Evolutionary conservation across 2,329 filamentous ascomycete genomes (phyloP).

Genomic region (Colletotrichum graminicola): DNA sequence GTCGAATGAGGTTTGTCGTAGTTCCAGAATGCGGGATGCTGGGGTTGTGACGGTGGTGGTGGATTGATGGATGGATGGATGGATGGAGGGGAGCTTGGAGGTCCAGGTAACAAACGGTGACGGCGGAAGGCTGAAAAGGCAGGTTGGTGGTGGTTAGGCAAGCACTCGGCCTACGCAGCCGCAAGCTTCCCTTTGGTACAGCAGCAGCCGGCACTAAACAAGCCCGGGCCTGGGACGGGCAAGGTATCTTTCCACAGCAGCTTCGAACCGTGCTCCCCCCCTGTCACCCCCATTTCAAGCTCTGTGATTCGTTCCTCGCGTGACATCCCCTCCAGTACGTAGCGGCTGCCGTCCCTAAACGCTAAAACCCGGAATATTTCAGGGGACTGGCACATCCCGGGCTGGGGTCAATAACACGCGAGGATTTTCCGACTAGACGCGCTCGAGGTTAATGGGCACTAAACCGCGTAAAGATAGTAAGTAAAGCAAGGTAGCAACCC

Average conservation of each 20-base stretch:
- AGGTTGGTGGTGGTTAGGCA: constrained; percentile 48
- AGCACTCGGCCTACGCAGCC: constrained; percentile 56
- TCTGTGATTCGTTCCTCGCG: constrained; percentile 24
- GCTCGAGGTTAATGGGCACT: constrained; percentile 32
- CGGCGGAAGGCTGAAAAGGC: constrained; percentile 35
- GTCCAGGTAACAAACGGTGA: constrained; percentile 40
- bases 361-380: constrained; percentile 37
- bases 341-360: constrained; percentile 12
- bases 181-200: constrained; percentile 31
- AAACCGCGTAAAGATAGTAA: constrained; percentile 24
- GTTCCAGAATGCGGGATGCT: constrained; percentile 23
- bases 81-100: constrained; percentile 40
- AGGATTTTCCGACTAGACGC: constrained; percentile 42
- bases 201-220: constrained; percentile 9
- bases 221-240: background rate
- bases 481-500: constrained; percentile 10
- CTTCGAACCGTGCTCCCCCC: constrained; percentile 10
- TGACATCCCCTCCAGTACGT: constrained; percentile 8
- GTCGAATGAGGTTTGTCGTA: constrained; percentile 25
- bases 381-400: constrained; percentile 22
- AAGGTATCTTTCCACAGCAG: background rate
- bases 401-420: constrained; percentile 32
- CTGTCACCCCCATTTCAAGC: constrained; percentile 8
- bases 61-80: background rate
- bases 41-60: constrained; percentile 16